Conservation (phyloP, 1,284 basidiomycete genomes). For the Trametes pubescens region DNA sequence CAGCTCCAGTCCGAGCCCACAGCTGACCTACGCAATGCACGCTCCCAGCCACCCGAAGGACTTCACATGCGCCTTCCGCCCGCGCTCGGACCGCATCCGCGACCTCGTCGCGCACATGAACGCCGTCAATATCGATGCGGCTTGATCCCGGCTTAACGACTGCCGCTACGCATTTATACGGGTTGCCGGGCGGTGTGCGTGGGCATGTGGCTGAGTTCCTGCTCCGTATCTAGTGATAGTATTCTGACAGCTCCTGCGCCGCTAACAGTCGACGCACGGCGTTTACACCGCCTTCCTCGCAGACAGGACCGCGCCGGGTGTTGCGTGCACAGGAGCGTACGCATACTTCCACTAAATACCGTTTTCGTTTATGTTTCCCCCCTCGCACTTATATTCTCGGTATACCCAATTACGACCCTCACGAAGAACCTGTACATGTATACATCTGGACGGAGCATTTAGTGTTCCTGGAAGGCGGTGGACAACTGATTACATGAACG, state of each 20-base stretch:
- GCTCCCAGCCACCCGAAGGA: conserved; percentile 26
- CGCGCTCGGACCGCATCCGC: conserved; percentile 21
- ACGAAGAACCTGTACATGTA: not conserved
- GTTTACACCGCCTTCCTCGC: not conserved
- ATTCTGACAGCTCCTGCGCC: conserved; percentile 16
- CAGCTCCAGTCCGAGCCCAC: not conserved
- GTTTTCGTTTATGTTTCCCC: not conserved
- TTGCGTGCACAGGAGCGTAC: conserved; percentile 8
- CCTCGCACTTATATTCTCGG: not conserved
- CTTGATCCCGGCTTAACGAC: not conserved
- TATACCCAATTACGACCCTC: not conserved
- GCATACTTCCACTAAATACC: conserved; percentile 17
- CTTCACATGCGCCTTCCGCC: conserved; percentile 27
- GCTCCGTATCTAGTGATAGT: conserved; percentile 17
- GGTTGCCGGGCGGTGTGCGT: not conserved
- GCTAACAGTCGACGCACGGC: not conserved
- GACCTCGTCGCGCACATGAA: conserved; percentile 28
- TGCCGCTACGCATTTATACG: not conserved
- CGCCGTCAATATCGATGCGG: conserved; percentile 17
- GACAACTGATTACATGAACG: not conserved
- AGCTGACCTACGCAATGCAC: not conserved
- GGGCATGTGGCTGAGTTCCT: not conserved
- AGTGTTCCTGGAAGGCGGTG: too few species aligned
- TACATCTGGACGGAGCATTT: not conserved
- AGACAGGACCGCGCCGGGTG: not conserved